Conservation (phyloP, 73 alveolate species). For the Paramecium octaurelia region DNA sequence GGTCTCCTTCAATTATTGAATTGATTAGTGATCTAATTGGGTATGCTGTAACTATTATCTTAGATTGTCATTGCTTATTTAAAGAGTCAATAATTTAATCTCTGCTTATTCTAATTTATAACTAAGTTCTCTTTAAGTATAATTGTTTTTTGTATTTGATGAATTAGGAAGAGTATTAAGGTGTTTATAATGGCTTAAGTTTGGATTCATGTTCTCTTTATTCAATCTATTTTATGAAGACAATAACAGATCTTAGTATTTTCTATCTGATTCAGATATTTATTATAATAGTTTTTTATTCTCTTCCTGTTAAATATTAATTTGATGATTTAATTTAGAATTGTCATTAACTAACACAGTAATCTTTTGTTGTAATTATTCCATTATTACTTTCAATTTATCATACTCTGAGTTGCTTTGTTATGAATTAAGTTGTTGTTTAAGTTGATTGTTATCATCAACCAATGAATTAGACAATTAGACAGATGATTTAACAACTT, state of each 20-base stretch:
- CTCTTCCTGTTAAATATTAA: neutral
- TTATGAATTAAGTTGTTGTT: neutral
- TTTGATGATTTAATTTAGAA: neutral
- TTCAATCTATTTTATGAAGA: neutral
- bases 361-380: neutral
- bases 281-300: neutral
- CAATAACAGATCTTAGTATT: neutral
- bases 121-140: slow-evolving; percentile 16
- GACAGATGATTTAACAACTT: neutral
- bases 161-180: neutral
- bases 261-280: neutral
- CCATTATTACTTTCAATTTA: neutral
- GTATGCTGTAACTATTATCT: neutral
- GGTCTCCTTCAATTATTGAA: neutral
- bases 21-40: neutral
- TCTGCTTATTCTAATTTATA: slow-evolving; percentile 46
- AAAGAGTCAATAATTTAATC: neutral
- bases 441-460: neutral
- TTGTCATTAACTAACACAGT: neutral
- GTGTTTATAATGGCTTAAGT: neutral
- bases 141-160: neutral
- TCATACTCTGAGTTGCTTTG: neutral
- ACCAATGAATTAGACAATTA: neutral
- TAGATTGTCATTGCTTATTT: slow-evolving; percentile 37
- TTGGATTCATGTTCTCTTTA: neutral